phyloP scores from a whole-genome alignment of 345 rosid species.

The Eucalyptus virginea region DNA sequence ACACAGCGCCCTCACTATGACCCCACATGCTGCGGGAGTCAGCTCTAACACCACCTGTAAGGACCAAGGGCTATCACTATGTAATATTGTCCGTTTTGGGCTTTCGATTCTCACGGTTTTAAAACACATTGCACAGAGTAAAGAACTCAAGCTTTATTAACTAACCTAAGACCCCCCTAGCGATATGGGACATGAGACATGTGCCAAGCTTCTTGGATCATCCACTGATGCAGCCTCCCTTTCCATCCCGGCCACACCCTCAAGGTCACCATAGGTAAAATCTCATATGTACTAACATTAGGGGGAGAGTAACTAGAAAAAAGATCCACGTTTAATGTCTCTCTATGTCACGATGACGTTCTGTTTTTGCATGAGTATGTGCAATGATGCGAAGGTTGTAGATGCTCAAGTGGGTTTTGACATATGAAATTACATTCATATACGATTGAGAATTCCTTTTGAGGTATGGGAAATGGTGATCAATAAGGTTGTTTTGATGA shows the following conservation, averaged over 20 bases:
- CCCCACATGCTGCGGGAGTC: too few relatives aligned
- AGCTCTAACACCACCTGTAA: too few relatives aligned
- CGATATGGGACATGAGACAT: too few relatives aligned
- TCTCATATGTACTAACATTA: neutral
- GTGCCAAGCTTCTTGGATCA: too few relatives aligned
- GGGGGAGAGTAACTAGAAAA: neutral
- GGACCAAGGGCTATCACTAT: too few relatives aligned
- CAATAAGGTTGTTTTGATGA: neutral
- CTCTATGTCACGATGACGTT: neutral
- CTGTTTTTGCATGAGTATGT: neutral
- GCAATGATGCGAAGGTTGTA: neutral
- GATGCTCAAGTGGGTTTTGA: neutral
- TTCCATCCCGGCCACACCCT: too few relatives aligned
- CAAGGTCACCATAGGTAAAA: too few relatives aligned
- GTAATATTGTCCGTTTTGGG: too few relatives aligned
- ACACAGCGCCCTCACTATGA: fast-evolving
- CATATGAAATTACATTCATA: neutral
- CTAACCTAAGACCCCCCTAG: too few relatives aligned
- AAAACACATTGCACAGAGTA: fast-evolving
- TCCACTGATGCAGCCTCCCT: too few relatives aligned
- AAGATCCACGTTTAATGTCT: neutral
- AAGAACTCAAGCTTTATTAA: too few relatives aligned
- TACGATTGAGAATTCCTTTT: neutral
- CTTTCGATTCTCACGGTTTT: too few relatives aligned
- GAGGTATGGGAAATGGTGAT: neutral